Evolutionary conservation across 768 basidiomycete species (phyloP).

Genomic region (Tylopilus rubrobrunneus): DNA sequence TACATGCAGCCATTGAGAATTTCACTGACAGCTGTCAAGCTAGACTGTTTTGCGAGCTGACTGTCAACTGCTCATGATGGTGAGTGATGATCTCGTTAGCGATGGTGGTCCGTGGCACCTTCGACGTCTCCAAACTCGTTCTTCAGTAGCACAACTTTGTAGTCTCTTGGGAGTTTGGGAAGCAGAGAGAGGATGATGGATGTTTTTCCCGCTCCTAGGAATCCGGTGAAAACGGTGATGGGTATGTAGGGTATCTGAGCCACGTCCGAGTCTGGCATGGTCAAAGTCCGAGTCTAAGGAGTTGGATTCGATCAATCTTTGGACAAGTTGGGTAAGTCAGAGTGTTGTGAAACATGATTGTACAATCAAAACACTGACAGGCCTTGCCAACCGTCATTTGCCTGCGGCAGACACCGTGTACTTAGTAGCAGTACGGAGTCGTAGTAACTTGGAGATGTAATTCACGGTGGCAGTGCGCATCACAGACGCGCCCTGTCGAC

Average conservation of each 20-base stretch:
- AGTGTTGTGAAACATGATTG: no score
- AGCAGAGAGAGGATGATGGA: slow-evolving; percentile 80
- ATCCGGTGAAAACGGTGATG: slow-evolving; percentile 95
- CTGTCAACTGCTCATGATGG: slow-evolving; percentile 67
- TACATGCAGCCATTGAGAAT: slow-evolving; percentile 97
- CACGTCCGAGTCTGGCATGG: slow-evolving; percentile 14
- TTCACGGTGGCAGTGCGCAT: no score
- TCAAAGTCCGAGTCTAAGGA: not conserved
- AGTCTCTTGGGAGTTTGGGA: slow-evolving; percentile 76
- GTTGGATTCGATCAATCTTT: not conserved
- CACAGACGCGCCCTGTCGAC: no score
- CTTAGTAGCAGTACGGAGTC: no score
- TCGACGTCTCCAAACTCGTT: slow-evolving; percentile 96
- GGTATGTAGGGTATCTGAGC: slow-evolving; percentile 47
- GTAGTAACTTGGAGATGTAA: no score
- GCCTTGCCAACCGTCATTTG: not conserved
- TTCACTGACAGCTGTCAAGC: slow-evolving; percentile 83
- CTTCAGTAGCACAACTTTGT: slow-evolving; percentile 88
- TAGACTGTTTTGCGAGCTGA: slow-evolving; percentile 81
- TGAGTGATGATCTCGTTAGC: not conserved
- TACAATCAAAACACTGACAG: no score
- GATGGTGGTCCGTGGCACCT: slow-evolving; percentile 39
- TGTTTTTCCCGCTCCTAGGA: slow-evolving; percentile 80
- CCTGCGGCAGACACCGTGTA: no score
- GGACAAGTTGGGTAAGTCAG: not conserved